These are phyloP conservation scores for Ensete glaucum DNA, from an alignment of 176 grass and related monocot genomes.

Conservation along the genomic window DNA sequence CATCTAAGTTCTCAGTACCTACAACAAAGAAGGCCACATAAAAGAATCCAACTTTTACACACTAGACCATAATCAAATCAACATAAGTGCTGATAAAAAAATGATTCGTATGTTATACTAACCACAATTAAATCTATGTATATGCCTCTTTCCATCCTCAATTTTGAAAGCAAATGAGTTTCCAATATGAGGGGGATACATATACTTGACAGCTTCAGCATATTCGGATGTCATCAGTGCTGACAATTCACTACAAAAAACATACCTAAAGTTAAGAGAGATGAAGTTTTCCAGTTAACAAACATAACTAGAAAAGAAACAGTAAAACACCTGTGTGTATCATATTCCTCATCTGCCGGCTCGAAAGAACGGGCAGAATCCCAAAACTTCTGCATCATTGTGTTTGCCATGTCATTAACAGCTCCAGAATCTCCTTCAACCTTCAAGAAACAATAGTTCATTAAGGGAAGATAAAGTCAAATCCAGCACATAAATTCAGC, in stretches of 20 bases:
- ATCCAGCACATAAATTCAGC: no score
- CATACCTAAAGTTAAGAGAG: conserved; percentile 3
- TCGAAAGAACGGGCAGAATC: conserved; percentile 93
- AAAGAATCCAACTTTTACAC: not conserved
- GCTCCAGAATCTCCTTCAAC: conserved; percentile 68
- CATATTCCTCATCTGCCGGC: conserved; percentile 64
- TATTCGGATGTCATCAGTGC: conserved; percentile 66
- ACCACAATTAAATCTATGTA: conserved; percentile 83
- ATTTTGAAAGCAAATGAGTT: conserved; percentile 91
- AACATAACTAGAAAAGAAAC: conserved; percentile 13
- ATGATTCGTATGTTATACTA: not conserved
- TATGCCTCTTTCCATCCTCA: conserved; percentile 56
- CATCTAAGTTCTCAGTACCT: conserved; percentile 60
- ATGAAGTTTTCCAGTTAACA: not conserved
- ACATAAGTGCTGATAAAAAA: not conserved
- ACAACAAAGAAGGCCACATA: conserved; percentile 16
- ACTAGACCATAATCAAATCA: not conserved
- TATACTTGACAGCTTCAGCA: conserved; percentile 49
- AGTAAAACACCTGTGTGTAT: conserved; percentile 56
- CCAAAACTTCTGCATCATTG: conserved; percentile 95
- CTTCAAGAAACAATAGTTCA: conserved; percentile 32
- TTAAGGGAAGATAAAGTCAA: not conserved
- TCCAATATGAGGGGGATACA: conserved; percentile 55
- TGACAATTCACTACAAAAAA: conserved; percentile 51
- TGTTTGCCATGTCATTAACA: conserved; percentile 84